Evolutionary conservation across 768 basidiomycete species (phyloP), one percentile per base, ranked within the genome.

Genomic region (Saitozyma sp.): DNA sequence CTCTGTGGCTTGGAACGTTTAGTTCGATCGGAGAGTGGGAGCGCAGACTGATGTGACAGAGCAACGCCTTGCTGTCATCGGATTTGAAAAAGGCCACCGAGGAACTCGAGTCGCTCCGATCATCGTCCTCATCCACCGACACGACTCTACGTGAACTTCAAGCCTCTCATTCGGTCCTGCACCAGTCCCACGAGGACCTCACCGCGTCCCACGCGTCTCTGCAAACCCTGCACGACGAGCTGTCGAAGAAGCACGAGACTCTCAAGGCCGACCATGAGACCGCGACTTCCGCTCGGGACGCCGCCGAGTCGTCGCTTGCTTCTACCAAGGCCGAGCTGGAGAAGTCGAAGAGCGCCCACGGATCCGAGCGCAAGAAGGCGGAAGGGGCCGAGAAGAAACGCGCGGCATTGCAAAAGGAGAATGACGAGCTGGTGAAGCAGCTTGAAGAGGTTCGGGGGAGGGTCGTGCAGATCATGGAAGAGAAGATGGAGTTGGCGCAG

Each of bases 401-500:
- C n/a, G 42, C 57, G 13, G 75, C 69, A 0, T 55, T 79, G 29
- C 71, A 76, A 48, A 53, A 49, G 49, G 78, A 79, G 58, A 79
- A 79, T 50, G 73, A 63, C 41, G 73, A 71, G 38, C 54, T 79
- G 14, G 60, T 79, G 9, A 61, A 50, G 17, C 78, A 78, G 61
- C 60, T 79, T 42, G 75, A 78, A 58, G 78, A 79, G 61, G 69
- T 79, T 10, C 58, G 76, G 48, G 71, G 66, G n/a, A 71, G 68
- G 55, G 71, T 78, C n/a, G 68, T 71, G 13, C 63, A 66, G 43
- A 57, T 74, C 5, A 71, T 75, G 72, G 73, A 77, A 57, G 75
- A 78, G 63, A 74, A 77, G 58, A 72, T 68, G 40, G 61, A 62
- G 37, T 50, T 75, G 51, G 67, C 64, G 8, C 64, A 60, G 39